Conservation (phyloP, 1,284 basidiomycete species). For the Ganoderma lingzhi region DNA sequence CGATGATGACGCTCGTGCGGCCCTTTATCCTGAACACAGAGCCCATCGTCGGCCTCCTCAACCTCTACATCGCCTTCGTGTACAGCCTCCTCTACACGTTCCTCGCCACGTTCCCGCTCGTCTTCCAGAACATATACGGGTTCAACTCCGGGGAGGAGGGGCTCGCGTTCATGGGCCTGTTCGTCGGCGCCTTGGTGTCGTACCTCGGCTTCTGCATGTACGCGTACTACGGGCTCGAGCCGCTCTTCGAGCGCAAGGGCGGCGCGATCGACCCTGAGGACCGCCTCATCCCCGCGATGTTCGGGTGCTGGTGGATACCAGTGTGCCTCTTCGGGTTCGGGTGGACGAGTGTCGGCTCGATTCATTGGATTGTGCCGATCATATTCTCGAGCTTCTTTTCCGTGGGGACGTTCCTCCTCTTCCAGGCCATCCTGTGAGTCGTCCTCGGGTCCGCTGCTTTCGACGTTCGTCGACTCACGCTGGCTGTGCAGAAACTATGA, state of each 20-base stretch:
- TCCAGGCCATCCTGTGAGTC: constrained; percentile 37
- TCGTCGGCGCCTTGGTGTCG: constrained; percentile 42
- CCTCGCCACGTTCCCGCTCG: constrained; percentile 45
- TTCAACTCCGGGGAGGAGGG: constrained; percentile 48
- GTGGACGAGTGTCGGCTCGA: constrained; percentile 45
- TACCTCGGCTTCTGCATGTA: constrained; percentile 32
- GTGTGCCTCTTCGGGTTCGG: constrained; percentile 54
- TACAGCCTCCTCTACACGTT: constrained; percentile 47
- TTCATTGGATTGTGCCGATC: constrained; percentile 44
- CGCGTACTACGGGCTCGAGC: constrained; percentile 27
- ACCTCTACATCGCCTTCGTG: constrained; percentile 53
- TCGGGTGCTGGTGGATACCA: constrained; percentile 48
- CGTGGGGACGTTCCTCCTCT: constrained; percentile 42
- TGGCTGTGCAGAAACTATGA: constrained; percentile 2
- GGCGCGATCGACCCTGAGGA: constrained; percentile 48
- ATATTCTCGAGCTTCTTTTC: constrained; percentile 36
- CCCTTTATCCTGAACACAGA: constrained; percentile 53
- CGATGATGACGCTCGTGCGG: constrained; percentile 44
- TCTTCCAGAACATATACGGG: constrained; percentile 44
- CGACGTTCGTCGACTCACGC: not conserved
- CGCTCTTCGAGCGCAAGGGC: constrained; percentile 24
- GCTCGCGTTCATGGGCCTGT: constrained; percentile 58
- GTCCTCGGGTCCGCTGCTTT: no score
- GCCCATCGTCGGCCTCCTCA: constrained; percentile 50
- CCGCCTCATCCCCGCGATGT: constrained; percentile 49